Evolutionary conservation across 1,139 yeast species (phyloP).

Genomic region (Debaryomycetaceae sp.): DNA sequence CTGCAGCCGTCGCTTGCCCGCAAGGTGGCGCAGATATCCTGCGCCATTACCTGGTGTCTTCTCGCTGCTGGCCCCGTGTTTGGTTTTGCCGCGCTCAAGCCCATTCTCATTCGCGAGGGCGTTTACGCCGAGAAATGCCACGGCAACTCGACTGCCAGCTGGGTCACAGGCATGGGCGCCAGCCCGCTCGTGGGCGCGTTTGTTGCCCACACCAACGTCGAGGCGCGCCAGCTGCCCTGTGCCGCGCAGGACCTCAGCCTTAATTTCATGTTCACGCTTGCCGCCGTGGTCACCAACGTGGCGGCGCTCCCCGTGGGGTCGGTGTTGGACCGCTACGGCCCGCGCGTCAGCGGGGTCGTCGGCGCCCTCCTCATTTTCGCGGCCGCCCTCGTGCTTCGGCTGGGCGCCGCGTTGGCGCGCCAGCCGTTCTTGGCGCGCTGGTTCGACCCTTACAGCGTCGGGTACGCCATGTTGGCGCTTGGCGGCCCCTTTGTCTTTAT

Average conservation of each 20-base stretch:
- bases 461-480: constrained; percentile 64
- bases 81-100: constrained; percentile 48
- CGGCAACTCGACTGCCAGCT: constrained; percentile 13
- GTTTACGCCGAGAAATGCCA: constrained; percentile 37
- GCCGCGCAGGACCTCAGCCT: constrained; percentile 40
- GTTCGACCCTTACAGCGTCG: constrained; percentile 59
- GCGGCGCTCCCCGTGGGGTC: constrained; percentile 40
- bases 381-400: constrained; percentile 37
- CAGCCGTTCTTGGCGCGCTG: constrained; percentile 12
- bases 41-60: constrained; percentile 43
- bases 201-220: constrained; percentile 4
- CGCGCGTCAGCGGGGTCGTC: constrained; percentile 38
- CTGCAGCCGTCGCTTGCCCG: constrained; percentile 13
- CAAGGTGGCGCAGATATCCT: constrained; percentile 20
- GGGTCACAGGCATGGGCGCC: constrained; percentile 11
- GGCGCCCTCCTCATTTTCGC: constrained; percentile 36
- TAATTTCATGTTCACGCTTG: constrained; percentile 45
- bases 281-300: constrained; percentile 41
- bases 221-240: constrained; percentile 23
- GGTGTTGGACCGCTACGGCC: constrained; percentile 39
- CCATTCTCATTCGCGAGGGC: constrained; percentile 35
- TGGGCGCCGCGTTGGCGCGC: constrained; percentile 15
- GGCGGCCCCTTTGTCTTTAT: constrained; percentile 85
- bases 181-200: constrained; percentile 10
- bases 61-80: constrained; percentile 45